phyloP scores from a whole-genome alignment of 176 grass and related monocot genomes.

The Chrysopogon serrulatus region DNA sequence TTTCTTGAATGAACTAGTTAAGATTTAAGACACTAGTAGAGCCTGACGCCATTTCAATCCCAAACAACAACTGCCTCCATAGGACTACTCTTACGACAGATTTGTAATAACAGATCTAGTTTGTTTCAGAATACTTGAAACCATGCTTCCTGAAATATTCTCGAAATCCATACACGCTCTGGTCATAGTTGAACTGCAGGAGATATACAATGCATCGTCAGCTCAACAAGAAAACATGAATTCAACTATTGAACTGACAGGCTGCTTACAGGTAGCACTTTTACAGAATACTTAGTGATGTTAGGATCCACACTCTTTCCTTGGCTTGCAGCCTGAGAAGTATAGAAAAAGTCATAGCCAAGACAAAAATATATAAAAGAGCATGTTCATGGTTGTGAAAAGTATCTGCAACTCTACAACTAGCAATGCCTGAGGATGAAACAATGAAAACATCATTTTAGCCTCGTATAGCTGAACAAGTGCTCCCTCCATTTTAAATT shows the following conservation, averaged over 20 bases:
- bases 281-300: conserved; percentile 83
- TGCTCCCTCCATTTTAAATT: background rate
- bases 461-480: background rate
- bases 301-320: conserved; percentile 63
- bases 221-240: too few relatives aligned
- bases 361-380: background rate
- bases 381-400: background rate
- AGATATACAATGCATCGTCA: background rate
- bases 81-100: background rate
- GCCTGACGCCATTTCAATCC: background rate
- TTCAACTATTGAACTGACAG: background rate
- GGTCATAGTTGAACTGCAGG: too few relatives aligned
- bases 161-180: too few relatives aligned
- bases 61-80: background rate
- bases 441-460: background rate
- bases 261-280: conserved; percentile 70
- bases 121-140: too few relatives aligned
- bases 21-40: background rate
- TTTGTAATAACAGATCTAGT: too few relatives aligned
- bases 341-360: background rate
- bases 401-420: background rate
- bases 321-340: conserved; percentile 51
- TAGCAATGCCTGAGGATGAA: background rate
- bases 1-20: background rate
- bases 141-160: conserved; percentile 60